phyloP scores from a whole-genome alignment of 495 filamentous ascomycete species.

The Endocarpon pusillum region DNA sequence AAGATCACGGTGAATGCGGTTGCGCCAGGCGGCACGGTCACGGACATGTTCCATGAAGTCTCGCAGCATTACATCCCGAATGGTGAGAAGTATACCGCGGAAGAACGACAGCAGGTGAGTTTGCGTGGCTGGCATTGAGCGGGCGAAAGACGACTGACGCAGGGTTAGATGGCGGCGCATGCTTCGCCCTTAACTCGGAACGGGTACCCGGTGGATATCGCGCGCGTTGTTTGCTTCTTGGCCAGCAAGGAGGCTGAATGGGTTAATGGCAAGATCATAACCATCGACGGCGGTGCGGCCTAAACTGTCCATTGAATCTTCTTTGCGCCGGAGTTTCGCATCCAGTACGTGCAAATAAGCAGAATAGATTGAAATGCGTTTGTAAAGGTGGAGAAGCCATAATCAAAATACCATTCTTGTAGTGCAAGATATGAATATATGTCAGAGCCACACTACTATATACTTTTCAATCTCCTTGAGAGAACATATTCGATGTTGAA shows the following conservation, averaged over 20 bases:
- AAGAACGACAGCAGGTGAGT: neutral
- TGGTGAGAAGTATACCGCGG: constrained; percentile 24
- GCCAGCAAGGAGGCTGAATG: constrained; percentile 38
- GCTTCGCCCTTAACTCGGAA: constrained; percentile 30
- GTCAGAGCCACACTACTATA: too few species aligned
- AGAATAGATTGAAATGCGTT: too few species aligned
- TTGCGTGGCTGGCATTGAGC: constrained; percentile 9
- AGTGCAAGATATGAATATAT: too few species aligned
- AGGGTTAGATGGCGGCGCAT: constrained; percentile 11
- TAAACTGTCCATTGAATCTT: too few species aligned
- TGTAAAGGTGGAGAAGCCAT: too few species aligned
- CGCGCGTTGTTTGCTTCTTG: constrained; percentile 38
- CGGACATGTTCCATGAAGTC: constrained; percentile 51
- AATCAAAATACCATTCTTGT: too few species aligned
- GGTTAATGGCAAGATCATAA: constrained; percentile 27
- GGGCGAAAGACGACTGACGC: constrained; percentile 12
- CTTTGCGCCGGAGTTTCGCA: too few species aligned
- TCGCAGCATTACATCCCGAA: constrained; percentile 45
- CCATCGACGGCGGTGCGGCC: constrained; percentile 3
- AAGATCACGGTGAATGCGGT: constrained; percentile 49
- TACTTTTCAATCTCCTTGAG: too few species aligned
- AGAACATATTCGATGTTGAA: too few species aligned
- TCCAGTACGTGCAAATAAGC: too few species aligned
- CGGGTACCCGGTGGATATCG: constrained; percentile 39
- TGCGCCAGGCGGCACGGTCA: constrained; percentile 49